These are phyloP conservation scores for Citeromyces siamensis DNA, from an alignment of 1,139 yeast species.

Conservation along the genomic window DNA sequence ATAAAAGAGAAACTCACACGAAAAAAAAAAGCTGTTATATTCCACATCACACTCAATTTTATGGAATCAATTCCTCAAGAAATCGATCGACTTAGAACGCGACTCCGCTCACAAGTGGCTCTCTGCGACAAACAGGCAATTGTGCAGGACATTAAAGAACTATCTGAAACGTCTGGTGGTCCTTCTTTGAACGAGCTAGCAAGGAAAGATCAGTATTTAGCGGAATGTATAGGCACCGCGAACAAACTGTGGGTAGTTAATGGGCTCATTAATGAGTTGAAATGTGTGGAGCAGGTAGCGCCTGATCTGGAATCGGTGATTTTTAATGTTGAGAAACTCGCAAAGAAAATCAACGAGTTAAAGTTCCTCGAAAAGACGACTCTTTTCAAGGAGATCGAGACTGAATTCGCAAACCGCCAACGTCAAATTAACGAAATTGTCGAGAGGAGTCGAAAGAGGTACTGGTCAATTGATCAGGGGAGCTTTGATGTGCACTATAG, in stretches of 20 bases:
- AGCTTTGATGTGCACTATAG: not conserved
- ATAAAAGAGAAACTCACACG: too few species aligned
- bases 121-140: not conserved
- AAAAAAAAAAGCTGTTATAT: not conserved
- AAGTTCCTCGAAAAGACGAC: conserved; percentile 4
- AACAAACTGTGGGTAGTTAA: conserved; percentile 16
- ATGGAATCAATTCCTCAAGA: conserved; percentile 1
- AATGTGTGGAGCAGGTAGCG: conserved; percentile 7
- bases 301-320: conserved; percentile 10
- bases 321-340: conserved; percentile 10
- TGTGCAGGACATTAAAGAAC: not conserved
- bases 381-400: not conserved
- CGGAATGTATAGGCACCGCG: conserved; percentile 9
- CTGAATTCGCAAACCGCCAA: not conserved
- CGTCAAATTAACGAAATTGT: not conserved
- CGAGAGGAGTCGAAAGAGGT: not conserved
- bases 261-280: conserved; percentile 14
- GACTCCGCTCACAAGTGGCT: conserved; percentile 1
- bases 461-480: not conserved
- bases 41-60: too few species aligned
- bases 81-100: not conserved
- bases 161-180: not conserved
- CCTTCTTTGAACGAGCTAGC: not conserved
- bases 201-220: not conserved
- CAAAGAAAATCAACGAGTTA: conserved; percentile 9